These are phyloP conservation scores for Hanseniaspora mollemarum DNA, from an alignment of 805 yeast genomes.

Conservation along the genomic window DNA sequence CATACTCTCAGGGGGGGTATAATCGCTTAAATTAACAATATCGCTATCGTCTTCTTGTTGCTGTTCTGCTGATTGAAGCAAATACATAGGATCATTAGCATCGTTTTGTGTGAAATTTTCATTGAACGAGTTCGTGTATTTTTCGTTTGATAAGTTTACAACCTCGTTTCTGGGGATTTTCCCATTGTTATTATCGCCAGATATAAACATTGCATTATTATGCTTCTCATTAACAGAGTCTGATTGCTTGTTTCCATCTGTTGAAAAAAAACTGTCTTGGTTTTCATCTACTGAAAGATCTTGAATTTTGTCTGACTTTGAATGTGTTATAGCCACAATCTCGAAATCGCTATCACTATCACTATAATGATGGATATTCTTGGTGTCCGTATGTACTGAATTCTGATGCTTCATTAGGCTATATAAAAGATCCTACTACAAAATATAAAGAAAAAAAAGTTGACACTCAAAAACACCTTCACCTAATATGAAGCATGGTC, in stretches of 20 bases:
- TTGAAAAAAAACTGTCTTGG: background rate
- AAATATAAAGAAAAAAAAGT: too few species aligned
- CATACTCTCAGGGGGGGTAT: too few species aligned
- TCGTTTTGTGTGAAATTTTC: too few species aligned
- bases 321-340: background rate
- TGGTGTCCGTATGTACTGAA: background rate
- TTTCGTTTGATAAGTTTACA: background rate
- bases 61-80: background rate
- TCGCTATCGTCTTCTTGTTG: background rate
- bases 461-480: too few species aligned
- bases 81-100: too few species aligned
- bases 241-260: too few species aligned
- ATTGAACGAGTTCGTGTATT: too few species aligned
- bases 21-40: too few species aligned
- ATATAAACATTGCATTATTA: background rate
- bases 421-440: too few species aligned
- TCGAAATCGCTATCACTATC: conserved; percentile 15
- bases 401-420: background rate
- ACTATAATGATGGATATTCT: background rate
- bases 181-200: background rate
- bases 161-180: background rate
- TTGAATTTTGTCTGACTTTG: background rate
- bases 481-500: too few species aligned
- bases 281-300: background rate
- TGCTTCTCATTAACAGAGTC: too few species aligned